phyloP scores from a whole-genome alignment of 208 protist genomes.

The Wallacemonas sp. region DNA sequence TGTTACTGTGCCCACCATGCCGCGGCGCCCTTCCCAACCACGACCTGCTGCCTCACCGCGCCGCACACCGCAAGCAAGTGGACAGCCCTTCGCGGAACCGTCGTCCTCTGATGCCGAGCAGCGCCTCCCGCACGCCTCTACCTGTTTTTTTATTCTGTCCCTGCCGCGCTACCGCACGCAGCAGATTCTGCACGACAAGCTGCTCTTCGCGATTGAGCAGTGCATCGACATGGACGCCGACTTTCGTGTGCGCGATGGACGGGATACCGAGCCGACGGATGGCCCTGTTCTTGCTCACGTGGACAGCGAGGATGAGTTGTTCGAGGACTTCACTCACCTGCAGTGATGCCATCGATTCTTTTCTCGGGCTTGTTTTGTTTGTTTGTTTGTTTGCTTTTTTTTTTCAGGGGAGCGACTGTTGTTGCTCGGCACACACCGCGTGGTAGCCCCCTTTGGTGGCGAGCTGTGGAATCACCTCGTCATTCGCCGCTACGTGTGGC shows the following conservation, averaged over 20 bases:
- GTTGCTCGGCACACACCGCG: too few species aligned
- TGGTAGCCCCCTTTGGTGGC: too few species aligned
- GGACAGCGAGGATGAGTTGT: conserved; percentile 72
- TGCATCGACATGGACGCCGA: conserved; percentile 96
- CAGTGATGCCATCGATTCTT: conserved; percentile 22
- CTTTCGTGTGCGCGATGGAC: conserved; percentile 77
- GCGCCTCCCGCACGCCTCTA: conserved; percentile 92
- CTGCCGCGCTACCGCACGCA: conserved; percentile 91
- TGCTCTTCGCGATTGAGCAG: conserved; percentile 95
- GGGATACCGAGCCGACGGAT: conserved; percentile 34
- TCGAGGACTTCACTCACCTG: conserved; percentile 90
- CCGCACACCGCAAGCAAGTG: background rate
- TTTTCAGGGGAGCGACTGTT: background rate
- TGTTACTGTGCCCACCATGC: background rate
- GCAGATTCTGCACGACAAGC: conserved; percentile 86
- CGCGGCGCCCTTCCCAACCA: background rate
- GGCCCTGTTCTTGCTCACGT: conserved; percentile 52
- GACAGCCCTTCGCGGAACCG: background rate
- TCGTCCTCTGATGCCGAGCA: conserved; percentile 47
- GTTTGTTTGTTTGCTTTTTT: conserved; percentile 3
- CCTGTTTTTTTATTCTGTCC: conserved; percentile 96
- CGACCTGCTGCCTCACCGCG: background rate
- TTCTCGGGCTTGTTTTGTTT: background rate
- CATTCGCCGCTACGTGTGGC: too few species aligned
- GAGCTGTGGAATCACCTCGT: too few species aligned